A percentile compares a stretch with the other conserved stretches of the same genome.
Conservation (phyloP, 2,329 filamentous ascomycete species). For the Eutypella sp. region DNA sequence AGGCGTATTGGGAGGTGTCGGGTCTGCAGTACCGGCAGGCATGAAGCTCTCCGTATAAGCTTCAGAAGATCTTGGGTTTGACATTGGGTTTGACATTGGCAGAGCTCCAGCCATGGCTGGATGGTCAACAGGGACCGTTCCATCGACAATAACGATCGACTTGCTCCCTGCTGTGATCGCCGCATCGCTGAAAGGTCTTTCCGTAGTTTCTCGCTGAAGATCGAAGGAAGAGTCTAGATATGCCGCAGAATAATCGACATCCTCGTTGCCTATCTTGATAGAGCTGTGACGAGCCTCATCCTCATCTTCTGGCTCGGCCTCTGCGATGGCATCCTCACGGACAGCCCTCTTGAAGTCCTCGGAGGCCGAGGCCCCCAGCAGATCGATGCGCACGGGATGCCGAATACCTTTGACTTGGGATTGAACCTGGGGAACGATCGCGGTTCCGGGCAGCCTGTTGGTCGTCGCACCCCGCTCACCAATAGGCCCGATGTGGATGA, state of each 20-base stretch:
- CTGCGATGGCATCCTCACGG: conserved; percentile 54
- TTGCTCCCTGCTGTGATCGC: conserved; percentile 76
- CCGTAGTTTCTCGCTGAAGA: conserved; percentile 26
- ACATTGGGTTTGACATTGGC: conserved; percentile 24
- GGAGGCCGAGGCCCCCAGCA: conserved; percentile 71
- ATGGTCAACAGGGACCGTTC: conserved; percentile 48
- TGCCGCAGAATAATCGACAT: conserved; percentile 38
- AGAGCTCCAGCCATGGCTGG: conserved; percentile 48
- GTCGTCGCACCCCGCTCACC: conserved; percentile 49
- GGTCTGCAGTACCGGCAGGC: conserved; percentile 41
- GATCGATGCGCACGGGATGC: conserved; percentile 66
- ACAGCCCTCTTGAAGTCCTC: conserved; percentile 77
- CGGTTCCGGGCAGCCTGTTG: conserved; percentile 55
- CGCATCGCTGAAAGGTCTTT: conserved; percentile 46
- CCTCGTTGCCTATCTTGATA: conserved; percentile 22
- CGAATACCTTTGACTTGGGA: conserved; percentile 38
- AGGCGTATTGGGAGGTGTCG: conserved; percentile 58
- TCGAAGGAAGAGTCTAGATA: conserved; percentile 39
- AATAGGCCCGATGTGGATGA: conserved; percentile 44
- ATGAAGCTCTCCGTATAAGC: conserved; percentile 50
- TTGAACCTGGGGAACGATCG: conserved; percentile 53
- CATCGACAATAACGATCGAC: conserved; percentile 84
- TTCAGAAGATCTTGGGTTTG: conserved; percentile 47
- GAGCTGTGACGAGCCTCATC: conserved; percentile 18
- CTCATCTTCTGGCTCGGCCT: conserved; percentile 29